Conservation (phyloP, 768 basidiomycete genomes). For the Artomyces pyxidatus region DNA sequence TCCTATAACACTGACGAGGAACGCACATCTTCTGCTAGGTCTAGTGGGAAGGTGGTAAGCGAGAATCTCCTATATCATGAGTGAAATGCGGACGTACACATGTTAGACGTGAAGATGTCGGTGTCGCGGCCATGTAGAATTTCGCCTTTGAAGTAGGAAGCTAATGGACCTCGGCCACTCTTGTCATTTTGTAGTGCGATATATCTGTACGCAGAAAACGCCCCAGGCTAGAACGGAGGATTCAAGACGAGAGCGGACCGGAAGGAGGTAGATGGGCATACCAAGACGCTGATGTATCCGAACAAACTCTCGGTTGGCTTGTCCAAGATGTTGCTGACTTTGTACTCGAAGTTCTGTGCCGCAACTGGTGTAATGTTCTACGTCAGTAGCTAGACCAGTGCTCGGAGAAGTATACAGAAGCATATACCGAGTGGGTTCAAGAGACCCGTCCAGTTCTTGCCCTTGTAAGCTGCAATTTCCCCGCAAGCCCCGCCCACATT, state of each 20-base stretch:
- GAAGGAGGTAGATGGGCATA: slow-evolving; percentile 22
- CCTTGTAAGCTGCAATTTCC: slow-evolving; percentile 92
- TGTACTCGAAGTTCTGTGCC: slow-evolving; percentile 95
- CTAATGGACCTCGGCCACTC: slow-evolving; percentile 75
- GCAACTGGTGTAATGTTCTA: slow-evolving; percentile 73
- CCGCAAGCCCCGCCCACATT: slow-evolving; percentile 95
- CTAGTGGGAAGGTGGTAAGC: slow-evolving; percentile 28
- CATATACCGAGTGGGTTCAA: slow-evolving; percentile 74
- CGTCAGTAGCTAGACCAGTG: not conserved
- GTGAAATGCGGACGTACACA: slow-evolving; percentile 64
- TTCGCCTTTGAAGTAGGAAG: slow-evolving; percentile 98
- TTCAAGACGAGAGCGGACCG: not conserved
- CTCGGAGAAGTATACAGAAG: not conserved
- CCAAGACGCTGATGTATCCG: slow-evolving; percentile 94
- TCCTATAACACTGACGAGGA: not conserved
- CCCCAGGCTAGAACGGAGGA: slow-evolving; percentile 64
- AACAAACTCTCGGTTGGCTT: slow-evolving; percentile 86
- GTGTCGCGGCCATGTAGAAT: slow-evolving; percentile 75
- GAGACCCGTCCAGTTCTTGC: slow-evolving; percentile 73
- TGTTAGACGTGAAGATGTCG: slow-evolving; percentile 92
- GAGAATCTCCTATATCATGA: too few species aligned
- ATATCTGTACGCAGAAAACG: slow-evolving; percentile 89
- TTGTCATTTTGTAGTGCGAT: slow-evolving; percentile 86
- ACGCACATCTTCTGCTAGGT: slow-evolving; percentile 83
- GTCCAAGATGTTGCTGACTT: slow-evolving; percentile 83